These are phyloP conservation scores for Metarhizium robertsii DNA, from an alignment of 2,329 filamentous ascomycete genomes.

Conservation along the genomic window DNA sequence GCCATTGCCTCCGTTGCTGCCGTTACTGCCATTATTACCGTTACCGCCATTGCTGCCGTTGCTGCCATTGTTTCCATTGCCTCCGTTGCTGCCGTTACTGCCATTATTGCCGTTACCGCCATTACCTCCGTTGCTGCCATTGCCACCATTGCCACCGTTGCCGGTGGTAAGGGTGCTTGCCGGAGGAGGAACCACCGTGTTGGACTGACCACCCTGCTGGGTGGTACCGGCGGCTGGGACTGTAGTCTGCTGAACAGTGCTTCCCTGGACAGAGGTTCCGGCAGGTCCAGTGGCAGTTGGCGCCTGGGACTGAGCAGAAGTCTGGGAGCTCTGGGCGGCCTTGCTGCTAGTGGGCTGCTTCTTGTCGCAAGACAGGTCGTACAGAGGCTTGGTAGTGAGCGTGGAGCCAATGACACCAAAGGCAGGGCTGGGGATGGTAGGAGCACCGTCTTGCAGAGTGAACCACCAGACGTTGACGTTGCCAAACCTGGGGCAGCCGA, in stretches of 20 bases:
- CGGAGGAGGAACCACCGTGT: slow-evolving; percentile 3
- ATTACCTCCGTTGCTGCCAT: neutral
- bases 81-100: neutral
- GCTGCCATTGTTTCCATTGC: slow-evolving; percentile 4
- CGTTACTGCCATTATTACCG: too few species aligned
- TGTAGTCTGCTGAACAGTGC: neutral
- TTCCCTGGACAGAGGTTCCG: neutral
- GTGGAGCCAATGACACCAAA: slow-evolving; percentile 59
- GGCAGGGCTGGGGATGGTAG: slow-evolving; percentile 51
- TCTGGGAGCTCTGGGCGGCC: neutral
- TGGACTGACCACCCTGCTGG: slow-evolving; percentile 15
- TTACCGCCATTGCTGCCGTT: neutral
- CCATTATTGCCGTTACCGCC: neutral
- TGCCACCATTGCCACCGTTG: slow-evolving; percentile 1
- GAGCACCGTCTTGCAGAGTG: slow-evolving; percentile 59
- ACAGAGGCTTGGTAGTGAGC: slow-evolving; percentile 46
- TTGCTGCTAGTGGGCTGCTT: slow-evolving; percentile 5
- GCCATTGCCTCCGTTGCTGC: neutral
- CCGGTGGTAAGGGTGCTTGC: slow-evolving; percentile 2
- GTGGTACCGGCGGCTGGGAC: neutral
- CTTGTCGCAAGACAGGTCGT: slow-evolving; percentile 49
- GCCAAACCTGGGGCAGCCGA: slow-evolving; percentile 63
- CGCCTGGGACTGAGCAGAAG: neutral
- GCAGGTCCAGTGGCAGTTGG: neutral
- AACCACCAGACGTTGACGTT: slow-evolving; percentile 66